Evolutionary conservation across 2,329 filamentous ascomycete species (phyloP).

Genomic region (Phaeosphaeriaceae sp.): DNA sequence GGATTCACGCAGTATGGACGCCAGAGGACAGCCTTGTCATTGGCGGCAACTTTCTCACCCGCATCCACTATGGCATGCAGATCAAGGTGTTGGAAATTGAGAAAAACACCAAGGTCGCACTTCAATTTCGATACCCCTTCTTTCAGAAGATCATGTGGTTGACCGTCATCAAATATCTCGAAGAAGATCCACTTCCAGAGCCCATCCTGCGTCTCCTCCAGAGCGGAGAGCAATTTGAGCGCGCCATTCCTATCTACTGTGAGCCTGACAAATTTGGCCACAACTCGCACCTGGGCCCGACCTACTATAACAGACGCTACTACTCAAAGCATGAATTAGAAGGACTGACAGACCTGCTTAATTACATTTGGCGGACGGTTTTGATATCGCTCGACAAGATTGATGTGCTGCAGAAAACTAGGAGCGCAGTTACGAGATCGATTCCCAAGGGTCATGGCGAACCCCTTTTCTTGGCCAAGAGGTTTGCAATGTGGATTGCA

Average conservation of each 20-base stretch:
- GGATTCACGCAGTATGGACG: conserved; percentile 76
- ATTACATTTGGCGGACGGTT: conserved; percentile 68
- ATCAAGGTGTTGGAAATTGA: conserved; percentile 70
- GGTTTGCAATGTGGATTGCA: conserved; percentile 69
- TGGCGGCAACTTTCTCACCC: conserved; percentile 72
- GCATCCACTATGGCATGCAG: conserved; percentile 70
- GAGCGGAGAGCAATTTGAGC: conserved; percentile 62
- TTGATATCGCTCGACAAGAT: conserved; percentile 66
- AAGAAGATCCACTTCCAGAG: conserved; percentile 67
- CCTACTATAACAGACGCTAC: conserved; percentile 65
- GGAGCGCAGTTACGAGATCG: conserved; percentile 66
- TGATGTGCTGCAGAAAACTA: conserved; percentile 64
- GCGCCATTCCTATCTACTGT: conserved; percentile 63
- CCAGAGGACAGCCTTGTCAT: conserved; percentile 73
- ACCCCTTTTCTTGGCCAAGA: conserved; percentile 64
- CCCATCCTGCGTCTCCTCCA: conserved; percentile 62
- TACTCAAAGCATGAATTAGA: conserved; percentile 69
- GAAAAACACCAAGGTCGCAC: conserved; percentile 69
- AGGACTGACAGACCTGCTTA: conserved; percentile 64
- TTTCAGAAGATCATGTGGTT: conserved; percentile 76
- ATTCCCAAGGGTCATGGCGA: conserved; percentile 69
- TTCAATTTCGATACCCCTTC: conserved; percentile 70
- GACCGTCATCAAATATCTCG: conserved; percentile 67
- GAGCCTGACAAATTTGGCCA: conserved; percentile 63
- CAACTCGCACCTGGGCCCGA: conserved; percentile 57